Evolutionary conservation across 192 early-diverging fungal genomes (phyloP).

Genomic region (Geranomyces variabilis): DNA sequence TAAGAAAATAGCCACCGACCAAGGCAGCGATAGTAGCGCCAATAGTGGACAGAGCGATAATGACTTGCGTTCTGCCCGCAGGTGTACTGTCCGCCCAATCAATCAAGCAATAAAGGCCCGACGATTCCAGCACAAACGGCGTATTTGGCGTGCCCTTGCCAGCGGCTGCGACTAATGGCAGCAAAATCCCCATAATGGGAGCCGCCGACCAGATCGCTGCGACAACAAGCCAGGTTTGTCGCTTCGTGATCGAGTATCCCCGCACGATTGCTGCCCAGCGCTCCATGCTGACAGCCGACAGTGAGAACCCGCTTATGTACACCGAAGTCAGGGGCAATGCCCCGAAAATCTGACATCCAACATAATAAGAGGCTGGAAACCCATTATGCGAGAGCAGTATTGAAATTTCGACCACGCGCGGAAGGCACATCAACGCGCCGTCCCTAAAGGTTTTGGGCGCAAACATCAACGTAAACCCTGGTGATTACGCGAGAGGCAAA

Average conservation of each 20-base stretch:
- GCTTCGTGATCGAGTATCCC: not conserved
- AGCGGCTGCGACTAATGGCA: not conserved
- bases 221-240: not conserved
- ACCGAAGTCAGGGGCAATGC: not conserved
- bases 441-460: too few species aligned
- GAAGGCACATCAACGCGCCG: not conserved
- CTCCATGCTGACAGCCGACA: not conserved
- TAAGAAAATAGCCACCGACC: too few species aligned
- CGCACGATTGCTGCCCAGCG: not conserved
- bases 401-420: not conserved
- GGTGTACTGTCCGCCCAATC: not conserved
- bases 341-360: not conserved
- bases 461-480: too few species aligned
- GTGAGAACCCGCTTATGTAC: slow-evolving; percentile 8
- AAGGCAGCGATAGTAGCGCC: too few species aligned
- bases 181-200: not conserved
- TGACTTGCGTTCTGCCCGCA: not conserved
- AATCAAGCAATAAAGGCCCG: not conserved
- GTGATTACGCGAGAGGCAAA: too few species aligned
- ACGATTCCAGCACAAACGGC: not conserved
- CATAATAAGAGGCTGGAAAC: not conserved
- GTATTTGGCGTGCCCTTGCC: not conserved
- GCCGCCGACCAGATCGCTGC: not conserved
- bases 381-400: not conserved
- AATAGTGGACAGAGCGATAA: too few species aligned